Evolutionary conservation across 2,329 filamentous ascomycete genomes (phyloP), one percentile per base, ranked within the genome.

Genomic region (Onygenales sp.): DNA sequence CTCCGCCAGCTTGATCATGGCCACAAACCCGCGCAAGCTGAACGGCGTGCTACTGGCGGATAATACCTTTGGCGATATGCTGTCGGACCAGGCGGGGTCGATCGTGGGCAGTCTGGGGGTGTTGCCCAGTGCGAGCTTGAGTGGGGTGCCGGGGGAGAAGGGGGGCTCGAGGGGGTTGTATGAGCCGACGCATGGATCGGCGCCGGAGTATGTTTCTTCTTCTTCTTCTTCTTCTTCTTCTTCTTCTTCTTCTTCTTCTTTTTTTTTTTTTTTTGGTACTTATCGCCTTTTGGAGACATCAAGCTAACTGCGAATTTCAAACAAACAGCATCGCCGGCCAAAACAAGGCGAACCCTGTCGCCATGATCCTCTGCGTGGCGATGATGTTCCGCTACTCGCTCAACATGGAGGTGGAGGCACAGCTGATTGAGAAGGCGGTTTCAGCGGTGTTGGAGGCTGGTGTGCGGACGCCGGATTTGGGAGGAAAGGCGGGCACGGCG

Each of bases 361-460:
- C 89, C 43, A 92, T 88, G 58, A 87, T 96, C 58, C 81, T 96
- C 21, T 94, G 88, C 2, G 81, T 94, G 9, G 88, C 88, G 63
- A 91, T 96, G 86, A 89, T 96, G 86, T 81, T 95, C 64, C 85
- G 87, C 62, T 96, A 95, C 76, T 94, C 88, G 6, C 79, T 95
- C 50, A 82, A 83, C 63, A 81, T 92, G 63, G 84, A 86, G 37
- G 75, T 81, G 44, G 84, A 95, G 70, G 86, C 90, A 10, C 77
- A 80, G 56, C 82, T 82, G 48, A 81, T 96, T 57, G 90, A 96
- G 73, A 77, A 83, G 57, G 89, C 90, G 1, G 88, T 95, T 48
- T 81, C 81, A 63, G 80, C 75, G 44, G 85, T 86, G 37, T 81
- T 96, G 55, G 88, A 95, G 64, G 78, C 75, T 47, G 87, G 87